These are phyloP conservation scores for Mallotus nudiflorus DNA, from an alignment of 345 rosid genomes.

Conservation along the genomic window DNA sequence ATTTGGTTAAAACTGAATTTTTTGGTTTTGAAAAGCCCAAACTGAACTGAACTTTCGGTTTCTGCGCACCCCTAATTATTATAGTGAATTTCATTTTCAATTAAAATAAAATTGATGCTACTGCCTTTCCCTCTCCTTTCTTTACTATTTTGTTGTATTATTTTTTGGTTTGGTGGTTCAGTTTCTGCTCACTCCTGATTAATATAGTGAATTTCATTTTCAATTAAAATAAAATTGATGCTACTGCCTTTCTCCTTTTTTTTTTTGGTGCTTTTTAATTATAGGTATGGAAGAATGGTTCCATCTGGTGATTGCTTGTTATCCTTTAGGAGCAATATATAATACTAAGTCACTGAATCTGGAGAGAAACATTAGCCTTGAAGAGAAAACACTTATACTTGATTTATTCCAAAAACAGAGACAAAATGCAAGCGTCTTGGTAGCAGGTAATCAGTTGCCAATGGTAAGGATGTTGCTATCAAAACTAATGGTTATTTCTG, in stretches of 20 bases:
- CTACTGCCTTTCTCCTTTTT: neutral
- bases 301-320: slow-evolving; percentile 77
- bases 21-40: too few relatives aligned
- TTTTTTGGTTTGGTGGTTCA: too few relatives aligned
- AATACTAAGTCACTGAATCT: slow-evolving; percentile 51
- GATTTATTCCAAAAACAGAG: slow-evolving; percentile 83
- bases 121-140: too few relatives aligned
- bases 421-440: slow-evolving; percentile 38
- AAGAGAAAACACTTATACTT: slow-evolving; percentile 64
- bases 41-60: too few relatives aligned
- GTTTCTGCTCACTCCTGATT: too few relatives aligned
- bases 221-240: neutral
- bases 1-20: too few relatives aligned
- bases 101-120: too few relatives aligned
- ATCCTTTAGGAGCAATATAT: slow-evolving; percentile 49
- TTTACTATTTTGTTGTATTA: too few relatives aligned
- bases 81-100: too few relatives aligned
- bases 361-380: slow-evolving; percentile 51
- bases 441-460: slow-evolving; percentile 47
- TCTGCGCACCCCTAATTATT: too few relatives aligned
- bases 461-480: slow-evolving; percentile 58
- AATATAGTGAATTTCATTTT: too few relatives aligned
- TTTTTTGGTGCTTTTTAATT: neutral
- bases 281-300: slow-evolving; percentile 89
- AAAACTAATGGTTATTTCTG: slow-evolving; percentile 61